Evolutionary conservation across 306 rosid species (phyloP).

Genomic region (Hippophae rhamnoides): DNA sequence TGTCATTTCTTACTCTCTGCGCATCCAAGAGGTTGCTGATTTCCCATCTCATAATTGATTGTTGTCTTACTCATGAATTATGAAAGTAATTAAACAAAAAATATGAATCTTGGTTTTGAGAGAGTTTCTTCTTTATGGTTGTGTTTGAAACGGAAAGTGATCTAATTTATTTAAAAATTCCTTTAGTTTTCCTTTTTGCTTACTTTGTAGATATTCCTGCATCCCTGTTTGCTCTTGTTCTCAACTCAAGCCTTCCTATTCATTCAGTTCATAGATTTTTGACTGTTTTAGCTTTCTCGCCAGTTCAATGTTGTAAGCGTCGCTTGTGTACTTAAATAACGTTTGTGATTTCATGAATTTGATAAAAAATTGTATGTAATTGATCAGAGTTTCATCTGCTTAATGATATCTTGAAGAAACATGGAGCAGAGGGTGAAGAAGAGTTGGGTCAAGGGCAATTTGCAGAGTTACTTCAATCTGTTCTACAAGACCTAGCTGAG

Average conservation of each 20-base stretch:
- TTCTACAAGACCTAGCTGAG: conserved; percentile 73
- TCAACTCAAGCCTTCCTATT: neutral
- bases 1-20: too few species aligned
- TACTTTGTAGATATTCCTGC: too few species aligned
- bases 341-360: conserved; percentile 4
- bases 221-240: neutral
- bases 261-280: neutral
- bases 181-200: too few species aligned
- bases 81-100: too few species aligned
- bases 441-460: conserved; percentile 94
- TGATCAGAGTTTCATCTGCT: conserved; percentile 67
- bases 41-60: too few species aligned
- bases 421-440: conserved; percentile 56
- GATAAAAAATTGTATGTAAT: conserved; percentile 20
- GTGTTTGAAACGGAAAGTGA: too few species aligned
- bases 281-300: too few species aligned
- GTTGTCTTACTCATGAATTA: too few species aligned
- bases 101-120: too few species aligned
- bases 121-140: too few species aligned
- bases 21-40: too few species aligned
- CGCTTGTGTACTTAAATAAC: neutral
- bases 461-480: conserved; percentile 77
- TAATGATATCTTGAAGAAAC: conserved; percentile 57
- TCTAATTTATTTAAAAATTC: too few species aligned
- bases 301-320: conserved; percentile 1